Conservation (phyloP, 2,329 filamentous ascomycete species). For the Nigrospora osmanthi region DNA sequence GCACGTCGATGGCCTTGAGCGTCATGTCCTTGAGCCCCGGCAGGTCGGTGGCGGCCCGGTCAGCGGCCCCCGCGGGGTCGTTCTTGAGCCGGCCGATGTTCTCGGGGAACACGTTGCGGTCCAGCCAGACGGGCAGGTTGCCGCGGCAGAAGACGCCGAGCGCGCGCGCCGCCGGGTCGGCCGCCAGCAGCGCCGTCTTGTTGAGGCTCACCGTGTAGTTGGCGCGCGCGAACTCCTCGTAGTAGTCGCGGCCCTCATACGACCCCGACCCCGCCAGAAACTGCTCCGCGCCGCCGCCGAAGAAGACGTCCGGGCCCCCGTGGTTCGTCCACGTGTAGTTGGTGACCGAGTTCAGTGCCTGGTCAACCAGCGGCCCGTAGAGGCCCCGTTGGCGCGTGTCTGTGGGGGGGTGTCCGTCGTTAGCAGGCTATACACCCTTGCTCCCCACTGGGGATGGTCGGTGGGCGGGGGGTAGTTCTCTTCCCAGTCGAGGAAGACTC, state of each 20-base stretch:
- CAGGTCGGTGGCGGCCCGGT: slow-evolving; percentile 57
- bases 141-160: slow-evolving; percentile 71
- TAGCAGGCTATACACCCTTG: too few relatives aligned
- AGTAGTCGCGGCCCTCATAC: slow-evolving; percentile 69
- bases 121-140: slow-evolving; percentile 78
- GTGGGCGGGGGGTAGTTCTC: too few relatives aligned
- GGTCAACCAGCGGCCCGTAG: slow-evolving; percentile 67
- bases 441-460: too few relatives aligned
- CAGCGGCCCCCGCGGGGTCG: slow-evolving; percentile 57
- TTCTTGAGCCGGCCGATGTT: slow-evolving; percentile 62
- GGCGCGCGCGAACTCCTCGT: slow-evolving; percentile 64
- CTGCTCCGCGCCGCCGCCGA: slow-evolving; percentile 76
- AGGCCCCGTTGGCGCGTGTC: slow-evolving; percentile 61
- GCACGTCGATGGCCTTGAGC: slow-evolving; percentile 73
- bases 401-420: too few relatives aligned
- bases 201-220: slow-evolving; percentile 68
- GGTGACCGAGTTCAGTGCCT: slow-evolving; percentile 65
- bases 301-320: slow-evolving; percentile 70
- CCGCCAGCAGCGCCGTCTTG: slow-evolving; percentile 59
- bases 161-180: slow-evolving; percentile 51
- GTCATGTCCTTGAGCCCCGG: slow-evolving; percentile 88
- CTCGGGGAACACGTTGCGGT: slow-evolving; percentile 70
- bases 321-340: slow-evolving; percentile 78
- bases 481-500: too few relatives aligned
- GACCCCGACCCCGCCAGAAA: slow-evolving; percentile 61